Evolutionary conservation across 2,329 filamentous ascomycete species (phyloP).

Genomic region (Stromatinia cepivora): DNA sequence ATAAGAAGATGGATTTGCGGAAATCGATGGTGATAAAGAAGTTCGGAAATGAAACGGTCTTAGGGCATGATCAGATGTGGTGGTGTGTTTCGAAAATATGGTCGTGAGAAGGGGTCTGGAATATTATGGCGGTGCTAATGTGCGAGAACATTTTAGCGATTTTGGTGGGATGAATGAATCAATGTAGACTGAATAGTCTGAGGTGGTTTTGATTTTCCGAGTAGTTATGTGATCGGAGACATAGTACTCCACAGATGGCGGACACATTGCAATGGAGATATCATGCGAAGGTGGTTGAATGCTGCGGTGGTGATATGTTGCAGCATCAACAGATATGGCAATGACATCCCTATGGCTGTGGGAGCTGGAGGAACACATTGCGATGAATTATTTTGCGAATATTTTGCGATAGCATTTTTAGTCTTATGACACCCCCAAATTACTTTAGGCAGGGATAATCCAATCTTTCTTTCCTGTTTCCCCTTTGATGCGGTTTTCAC

Average conservation of each 20-base stretch:
- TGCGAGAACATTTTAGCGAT: no score
- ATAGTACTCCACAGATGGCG: no score
- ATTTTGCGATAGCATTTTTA: not conserved
- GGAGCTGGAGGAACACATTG: not conserved
- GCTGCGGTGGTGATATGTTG: not conserved
- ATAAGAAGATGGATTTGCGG: no score
- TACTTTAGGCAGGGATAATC: not conserved
- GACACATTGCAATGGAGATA: no score
- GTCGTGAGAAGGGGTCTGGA: not conserved
- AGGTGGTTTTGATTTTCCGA: no score
- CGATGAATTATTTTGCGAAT: not conserved
- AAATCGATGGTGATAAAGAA: not conserved
- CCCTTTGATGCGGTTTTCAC: not conserved
- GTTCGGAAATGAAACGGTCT: no score
- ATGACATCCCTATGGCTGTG: fast-evolving
- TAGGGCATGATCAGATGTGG: not conserved
- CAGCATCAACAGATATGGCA: no score
- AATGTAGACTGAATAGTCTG: no score
- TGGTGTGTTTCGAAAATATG: not conserved
- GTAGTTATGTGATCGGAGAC: no score
- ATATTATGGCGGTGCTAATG: not conserved
- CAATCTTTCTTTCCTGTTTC: not conserved
- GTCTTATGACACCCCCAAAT: not conserved
- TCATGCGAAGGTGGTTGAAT: not conserved
- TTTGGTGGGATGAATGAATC: no score